These are phyloP conservation scores for Manihot esculenta DNA, from an alignment of 441 rosid genomes.

Conservation along the genomic window DNA sequence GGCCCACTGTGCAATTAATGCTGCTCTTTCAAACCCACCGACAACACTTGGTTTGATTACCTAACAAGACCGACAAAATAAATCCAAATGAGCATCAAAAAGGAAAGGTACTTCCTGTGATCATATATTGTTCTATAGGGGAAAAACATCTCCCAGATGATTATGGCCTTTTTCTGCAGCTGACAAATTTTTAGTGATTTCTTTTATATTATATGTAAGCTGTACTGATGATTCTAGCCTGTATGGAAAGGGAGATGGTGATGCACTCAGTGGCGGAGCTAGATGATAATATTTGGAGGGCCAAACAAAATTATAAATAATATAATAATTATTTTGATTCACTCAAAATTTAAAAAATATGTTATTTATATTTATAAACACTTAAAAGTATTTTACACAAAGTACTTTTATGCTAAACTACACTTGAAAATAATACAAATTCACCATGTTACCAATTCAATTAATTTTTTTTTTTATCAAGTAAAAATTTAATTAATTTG, in stretches of 20 bases:
- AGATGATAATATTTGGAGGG: no score
- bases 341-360: no score
- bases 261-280: not conserved
- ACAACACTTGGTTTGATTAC: constrained; percentile 90
- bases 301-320: no score
- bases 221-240: not conserved
- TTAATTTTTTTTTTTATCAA: no score
- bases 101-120: constrained; percentile 2
- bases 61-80: constrained; percentile 37
- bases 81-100: constrained; percentile 15
- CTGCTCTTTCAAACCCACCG: constrained; percentile 93
- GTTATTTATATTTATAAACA: no score
- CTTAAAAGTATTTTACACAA: no score
- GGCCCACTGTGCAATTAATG: constrained; percentile 86
- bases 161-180: not conserved
- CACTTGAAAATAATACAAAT: no score
- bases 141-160: not conserved
- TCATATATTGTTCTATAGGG: not conserved
- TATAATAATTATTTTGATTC: no score
- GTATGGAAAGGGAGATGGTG: not conserved
- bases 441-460: no score
- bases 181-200: not conserved
- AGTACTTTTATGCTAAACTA: no score
- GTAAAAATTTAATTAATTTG: no score
- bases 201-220: not conserved